Conservation (phyloP, 371 early-diverging fungal species). For the Mortierella sp. region DNA sequence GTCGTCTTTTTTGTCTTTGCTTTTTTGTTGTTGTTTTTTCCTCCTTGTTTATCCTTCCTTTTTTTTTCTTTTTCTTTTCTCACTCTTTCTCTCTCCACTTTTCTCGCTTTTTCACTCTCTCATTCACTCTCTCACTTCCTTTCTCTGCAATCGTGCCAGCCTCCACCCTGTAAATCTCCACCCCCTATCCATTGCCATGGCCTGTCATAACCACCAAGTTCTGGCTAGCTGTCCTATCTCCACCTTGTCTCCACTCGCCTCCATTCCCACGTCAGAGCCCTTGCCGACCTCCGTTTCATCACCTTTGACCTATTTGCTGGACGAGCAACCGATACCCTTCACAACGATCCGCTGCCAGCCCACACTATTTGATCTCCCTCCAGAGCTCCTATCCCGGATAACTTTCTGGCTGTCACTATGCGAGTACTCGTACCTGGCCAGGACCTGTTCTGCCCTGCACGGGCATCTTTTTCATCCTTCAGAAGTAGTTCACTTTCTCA, state of each 20-base stretch:
- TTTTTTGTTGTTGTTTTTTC: not conserved
- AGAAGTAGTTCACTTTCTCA: conserved; percentile 52
- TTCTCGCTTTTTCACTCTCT: conserved; percentile 2
- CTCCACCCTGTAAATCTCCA: not conserved
- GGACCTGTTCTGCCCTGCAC: conserved; percentile 28
- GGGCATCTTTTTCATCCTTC: conserved; percentile 41
- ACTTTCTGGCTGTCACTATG: conserved; percentile 25
- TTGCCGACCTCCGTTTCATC: not conserved
- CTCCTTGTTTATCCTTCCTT: not conserved
- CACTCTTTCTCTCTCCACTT: not conserved
- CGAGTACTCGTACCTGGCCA: conserved; percentile 38
- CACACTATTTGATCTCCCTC: conserved; percentile 23
- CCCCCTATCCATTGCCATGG: not conserved
- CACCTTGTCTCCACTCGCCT: not conserved
- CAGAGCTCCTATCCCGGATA: conserved; percentile 39
- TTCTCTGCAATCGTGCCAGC: not conserved
- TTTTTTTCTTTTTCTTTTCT: not conserved
- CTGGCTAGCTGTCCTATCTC: not conserved
- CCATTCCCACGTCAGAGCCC: too few relatives aligned
- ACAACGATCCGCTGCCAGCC: conserved; percentile 29
- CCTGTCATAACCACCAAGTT: not conserved
- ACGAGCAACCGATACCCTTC: not conserved
- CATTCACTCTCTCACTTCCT: not conserved
- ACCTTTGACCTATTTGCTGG: not conserved
- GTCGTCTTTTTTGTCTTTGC: not conserved